Percentiles rank a stretch among this genome's conserved stretches.
Evolutionary conservation across 1,284 basidiomycete species (phyloP).

Genomic region (Fomitopsis betulina): DNA sequence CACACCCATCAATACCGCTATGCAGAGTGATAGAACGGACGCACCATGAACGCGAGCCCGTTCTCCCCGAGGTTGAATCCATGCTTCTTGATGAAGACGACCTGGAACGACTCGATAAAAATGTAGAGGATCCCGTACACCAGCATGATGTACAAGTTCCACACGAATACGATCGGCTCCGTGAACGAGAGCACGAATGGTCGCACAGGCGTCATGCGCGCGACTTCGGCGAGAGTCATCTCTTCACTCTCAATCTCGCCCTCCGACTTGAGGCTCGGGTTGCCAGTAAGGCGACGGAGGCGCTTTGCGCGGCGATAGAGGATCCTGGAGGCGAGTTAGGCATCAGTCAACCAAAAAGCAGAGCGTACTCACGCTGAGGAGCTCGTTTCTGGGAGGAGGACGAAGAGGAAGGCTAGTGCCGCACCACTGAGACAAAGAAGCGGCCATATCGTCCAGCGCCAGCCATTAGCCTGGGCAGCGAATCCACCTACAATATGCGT

Average conservation of each 20-base stretch:
- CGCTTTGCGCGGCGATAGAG: conserved; percentile 31
- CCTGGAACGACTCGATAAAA: conserved; percentile 29
- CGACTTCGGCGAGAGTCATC: conserved; percentile 18
- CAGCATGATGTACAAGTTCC: conserved; percentile 40
- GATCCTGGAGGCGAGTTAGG: conserved; percentile 28
- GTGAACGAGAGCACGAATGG: conserved; percentile 34
- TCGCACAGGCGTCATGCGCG: conserved; percentile 29
- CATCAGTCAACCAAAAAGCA: not conserved
- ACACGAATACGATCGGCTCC: conserved; percentile 37
- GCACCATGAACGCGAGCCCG: conserved; percentile 42
- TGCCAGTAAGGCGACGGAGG: conserved; percentile 26
- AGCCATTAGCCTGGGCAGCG: conserved; percentile 29
- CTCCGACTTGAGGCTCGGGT: conserved; percentile 20
- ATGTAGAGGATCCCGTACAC: conserved; percentile 34
- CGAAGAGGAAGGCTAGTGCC: conserved; percentile 36
- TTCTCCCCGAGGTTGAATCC: conserved; percentile 30
- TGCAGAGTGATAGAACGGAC: no score
- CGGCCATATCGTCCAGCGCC: conserved; percentile 54
- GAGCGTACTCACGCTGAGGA: conserved; percentile 9
- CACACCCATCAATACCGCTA: not conserved
- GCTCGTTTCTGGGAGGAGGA: conserved; percentile 49
- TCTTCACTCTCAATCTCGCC: conserved; percentile 24
- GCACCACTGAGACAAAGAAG: conserved; percentile 43
- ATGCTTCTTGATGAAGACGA: conserved; percentile 31
- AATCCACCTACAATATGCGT: conserved; percentile 21